Percentiles rank a stretch among this genome's conserved stretches.
Conservation (phyloP, 176 grass and related monocot species). For the Cenchrus purpureus region DNA sequence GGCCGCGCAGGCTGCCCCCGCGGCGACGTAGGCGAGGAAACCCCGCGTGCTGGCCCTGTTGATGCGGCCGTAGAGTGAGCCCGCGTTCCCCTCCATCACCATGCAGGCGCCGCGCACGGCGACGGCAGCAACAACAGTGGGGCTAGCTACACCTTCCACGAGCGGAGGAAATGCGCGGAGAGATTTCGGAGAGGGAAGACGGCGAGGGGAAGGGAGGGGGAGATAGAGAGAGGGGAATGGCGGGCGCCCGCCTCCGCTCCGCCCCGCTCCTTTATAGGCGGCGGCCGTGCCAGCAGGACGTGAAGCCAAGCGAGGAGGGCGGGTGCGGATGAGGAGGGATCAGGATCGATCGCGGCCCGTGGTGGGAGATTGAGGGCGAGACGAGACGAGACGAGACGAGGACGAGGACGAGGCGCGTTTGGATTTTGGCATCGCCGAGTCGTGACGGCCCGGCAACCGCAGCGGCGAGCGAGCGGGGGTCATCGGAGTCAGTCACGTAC, state of each 20-base stretch:
- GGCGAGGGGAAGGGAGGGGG: background rate
- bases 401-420: conserved; percentile 31
- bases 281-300: background rate
- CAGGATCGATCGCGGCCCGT: conserved; percentile 25
- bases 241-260: conserved; percentile 16
- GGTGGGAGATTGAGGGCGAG: background rate
- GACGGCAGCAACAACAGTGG: background rate
- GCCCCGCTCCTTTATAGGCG: conserved; percentile 27
- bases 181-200: background rate
- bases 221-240: background rate
- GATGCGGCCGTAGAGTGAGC: conserved; percentile 46
- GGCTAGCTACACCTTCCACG: background rate
- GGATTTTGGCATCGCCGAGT: conserved; percentile 29
- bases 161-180: too few relatives aligned
- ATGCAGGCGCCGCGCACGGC: background rate
- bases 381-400: background rate
- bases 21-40: conserved; percentile 66
- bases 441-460: background rate
- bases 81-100: conserved; percentile 24
- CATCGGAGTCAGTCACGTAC: background rate
- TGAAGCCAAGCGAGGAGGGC: background rate
- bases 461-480: background rate
- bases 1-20: conserved; percentile 48
- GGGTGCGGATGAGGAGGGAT: conserved; percentile 26
- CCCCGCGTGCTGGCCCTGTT: conserved; percentile 56